Base-by-base conservation (phyloP, 257 asterid genomes). In the Pogostemon cablin region DNA sequence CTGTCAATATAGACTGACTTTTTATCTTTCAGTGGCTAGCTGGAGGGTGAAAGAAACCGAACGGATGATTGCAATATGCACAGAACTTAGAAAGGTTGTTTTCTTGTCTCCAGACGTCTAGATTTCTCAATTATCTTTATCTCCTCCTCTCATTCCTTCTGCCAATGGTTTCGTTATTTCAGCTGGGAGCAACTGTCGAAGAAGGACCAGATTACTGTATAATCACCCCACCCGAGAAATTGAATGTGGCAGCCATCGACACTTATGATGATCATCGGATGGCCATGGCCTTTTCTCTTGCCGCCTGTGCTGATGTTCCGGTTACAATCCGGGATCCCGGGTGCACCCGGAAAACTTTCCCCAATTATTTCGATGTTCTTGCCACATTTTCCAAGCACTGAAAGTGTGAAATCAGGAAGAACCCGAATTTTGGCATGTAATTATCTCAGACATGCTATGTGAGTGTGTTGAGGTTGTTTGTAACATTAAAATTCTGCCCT, bases 1-100 rank as follows among this genome's bases (percentile, higher is more conserved):
- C 11, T 34, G 9, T 7, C 57, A 52, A 66, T 20, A 43, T 47
- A 25, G 12, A 35, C 60, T 42, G 9, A 56, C 54, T 60, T n/a
- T 7, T 37, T 12, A 62, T 43, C 68, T 42, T 57, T 75, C 87
- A 91, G 99, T 95, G 86, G 99, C 98, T 55, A 95, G 99, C 87
- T 95, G 99, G 99, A 95, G 99, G 79, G 99, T 93, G 40, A 93
- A 93, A 89, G 98, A 93, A 87, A 88, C 97, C 0, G 98, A 93
- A 77, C 84, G 97, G 65, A 93, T 93, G 98, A 90, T 93, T 50
- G 98, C 98, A 67, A 87, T 93, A 73, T 93, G 98, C 86, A 95
- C 99, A 10, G 97, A 89, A 73, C 96, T 95, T 41, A 83, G 97
- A 84, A 93, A 93, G 99, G 99, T 91, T 63, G 7, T 56, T 65